Evolutionary conservation across 169 alveolate species (phyloP).

Genomic region (Perkinsus olseni): DNA sequence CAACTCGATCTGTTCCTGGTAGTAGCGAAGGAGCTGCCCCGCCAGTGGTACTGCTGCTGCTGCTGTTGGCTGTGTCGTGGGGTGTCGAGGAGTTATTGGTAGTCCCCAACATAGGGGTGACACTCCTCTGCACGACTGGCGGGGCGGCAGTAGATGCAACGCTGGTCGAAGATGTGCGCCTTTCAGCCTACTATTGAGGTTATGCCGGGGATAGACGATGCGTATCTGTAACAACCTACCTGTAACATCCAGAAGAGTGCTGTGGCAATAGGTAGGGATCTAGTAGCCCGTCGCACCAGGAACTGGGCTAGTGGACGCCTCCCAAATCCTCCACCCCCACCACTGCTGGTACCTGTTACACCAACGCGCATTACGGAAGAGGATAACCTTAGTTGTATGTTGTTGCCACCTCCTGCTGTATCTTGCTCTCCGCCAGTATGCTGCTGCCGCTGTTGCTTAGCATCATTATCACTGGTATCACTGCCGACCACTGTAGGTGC

Average conservation of each 20-base stretch:
- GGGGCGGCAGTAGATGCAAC: not conserved
- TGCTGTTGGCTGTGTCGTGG: no score
- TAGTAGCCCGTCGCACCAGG: not conserved
- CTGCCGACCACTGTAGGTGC: not conserved
- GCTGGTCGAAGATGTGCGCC: not conserved
- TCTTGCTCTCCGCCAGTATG: not conserved
- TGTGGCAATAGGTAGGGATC: not conserved
- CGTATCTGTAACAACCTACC: not conserved
- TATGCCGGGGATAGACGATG: not conserved
- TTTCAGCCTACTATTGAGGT: not conserved
- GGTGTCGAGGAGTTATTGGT: no score
- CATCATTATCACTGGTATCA: not conserved
- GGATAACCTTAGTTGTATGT: no score
- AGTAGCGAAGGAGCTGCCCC: no score
- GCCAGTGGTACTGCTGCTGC: no score
- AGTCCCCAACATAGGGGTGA: not conserved
- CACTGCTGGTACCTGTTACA: not conserved
- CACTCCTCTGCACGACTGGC: not conserved
- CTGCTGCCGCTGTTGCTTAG: not conserved
- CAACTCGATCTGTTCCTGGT: no score
- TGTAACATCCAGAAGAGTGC: not conserved
- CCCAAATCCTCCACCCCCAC: not conserved
- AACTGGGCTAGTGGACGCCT: not conserved
- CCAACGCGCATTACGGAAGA: not conserved
- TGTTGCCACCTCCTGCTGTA: not conserved